Evolutionary conservation across 371 early-diverging fungal species (phyloP), one percentile per base, ranked within the genome.

Genomic region (Mucor piriformis): DNA sequence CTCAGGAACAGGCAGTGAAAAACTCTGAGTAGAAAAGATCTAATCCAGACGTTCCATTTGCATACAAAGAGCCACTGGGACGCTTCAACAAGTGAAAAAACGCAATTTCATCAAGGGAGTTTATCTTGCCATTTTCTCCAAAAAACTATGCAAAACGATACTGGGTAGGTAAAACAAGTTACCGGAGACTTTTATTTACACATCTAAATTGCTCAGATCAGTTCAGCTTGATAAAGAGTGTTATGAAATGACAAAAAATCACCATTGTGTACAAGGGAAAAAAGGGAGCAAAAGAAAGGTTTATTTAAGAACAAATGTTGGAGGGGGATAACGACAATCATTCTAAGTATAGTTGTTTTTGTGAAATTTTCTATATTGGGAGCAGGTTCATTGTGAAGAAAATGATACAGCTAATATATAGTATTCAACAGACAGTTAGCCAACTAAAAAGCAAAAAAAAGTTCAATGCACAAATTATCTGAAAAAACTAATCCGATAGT

Each of bases 81-180:
- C 33, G 32, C 50, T 49, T 49, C 50, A 49, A 49, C 32, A 49
- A 49, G 50, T 49, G 50, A 49, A 49, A 49, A 49, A 3, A 49
- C 33, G 50, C 32, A 49, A 49, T 49, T 49, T 49, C 50, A 49
- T 50, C 50, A 50, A 35, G 50, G 34, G 0, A 35, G 35, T 35
- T 50, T 40, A 40, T 40, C 16, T 29, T 7, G 29, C 29, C 29
- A 29, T 29, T 29, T 29, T 29, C 29, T 37, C 40, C 40, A 40
- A 40, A 40, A 40, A 40, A 40, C 40, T 40, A 16, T 16, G 6
- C 40, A 40, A 40, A 40, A 40, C 16, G 40, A 40, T 40, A 40
- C 40, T 40, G 40, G 40, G 40, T 40, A 40, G 3, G 40, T 40
- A 40, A 16, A 40, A 40, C 40, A 40, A 40, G 40, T 16, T 40